Evolutionary conservation across 495 filamentous ascomycete genomes (phyloP).

Genomic region (Parathielavia hyrcaniae): DNA sequence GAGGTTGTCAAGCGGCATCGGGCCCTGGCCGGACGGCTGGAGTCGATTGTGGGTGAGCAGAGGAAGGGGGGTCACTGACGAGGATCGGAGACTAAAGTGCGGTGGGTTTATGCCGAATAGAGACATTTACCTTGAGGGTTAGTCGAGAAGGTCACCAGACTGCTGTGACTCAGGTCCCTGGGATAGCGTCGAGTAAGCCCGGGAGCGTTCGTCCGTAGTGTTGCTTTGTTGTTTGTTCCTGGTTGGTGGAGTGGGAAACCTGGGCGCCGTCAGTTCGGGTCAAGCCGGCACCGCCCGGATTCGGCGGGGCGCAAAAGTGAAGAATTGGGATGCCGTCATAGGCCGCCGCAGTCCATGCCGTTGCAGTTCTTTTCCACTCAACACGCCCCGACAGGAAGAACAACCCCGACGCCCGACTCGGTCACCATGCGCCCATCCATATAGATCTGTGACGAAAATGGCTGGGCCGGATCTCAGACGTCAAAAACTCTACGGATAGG

Average conservation of each 20-base stretch:
- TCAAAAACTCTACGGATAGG: background rate
- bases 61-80: slow-evolving; percentile 23
- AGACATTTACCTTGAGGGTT: background rate
- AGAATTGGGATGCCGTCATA: slow-evolving; percentile 21
- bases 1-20: slow-evolving; percentile 87
- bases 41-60: slow-evolving; percentile 65
- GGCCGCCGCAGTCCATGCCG: background rate
- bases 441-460: slow-evolving; percentile 8
- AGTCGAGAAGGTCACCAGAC: background rate
- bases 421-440: slow-evolving; percentile 8
- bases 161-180: background rate
- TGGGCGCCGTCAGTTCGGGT: slow-evolving; percentile 15
- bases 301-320: slow-evolving; percentile 9
- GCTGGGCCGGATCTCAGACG: slow-evolving; percentile 13
- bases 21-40: slow-evolving; percentile 75
- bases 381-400: background rate
- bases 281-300: slow-evolving; percentile 15
- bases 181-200: background rate
- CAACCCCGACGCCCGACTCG: background rate
- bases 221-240: background rate
- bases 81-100: too few relatives aligned
- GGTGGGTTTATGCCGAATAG: background rate
- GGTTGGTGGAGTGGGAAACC: background rate
- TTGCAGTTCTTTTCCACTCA: slow-evolving; percentile 10
- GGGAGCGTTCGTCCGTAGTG: background rate